Evolutionary conservation across 306 rosid species (phyloP).

Genomic region (Hylodesmum podocarpum): DNA sequence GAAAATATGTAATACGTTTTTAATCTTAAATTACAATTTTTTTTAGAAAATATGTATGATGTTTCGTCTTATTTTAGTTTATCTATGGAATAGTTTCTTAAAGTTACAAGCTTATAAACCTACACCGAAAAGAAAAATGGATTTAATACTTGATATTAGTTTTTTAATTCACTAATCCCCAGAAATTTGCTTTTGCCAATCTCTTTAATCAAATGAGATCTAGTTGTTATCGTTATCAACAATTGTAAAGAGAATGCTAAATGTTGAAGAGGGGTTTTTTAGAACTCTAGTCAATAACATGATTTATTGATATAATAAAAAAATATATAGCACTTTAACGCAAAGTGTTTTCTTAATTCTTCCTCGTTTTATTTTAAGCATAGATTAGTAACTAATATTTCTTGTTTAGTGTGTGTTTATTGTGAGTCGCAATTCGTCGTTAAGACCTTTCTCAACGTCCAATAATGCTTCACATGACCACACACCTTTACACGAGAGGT

Average conservation of each 20-base stretch:
- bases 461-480: conserved; percentile 68
- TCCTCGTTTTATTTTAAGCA: background rate
- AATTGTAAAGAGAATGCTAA: background rate
- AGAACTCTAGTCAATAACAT: background rate
- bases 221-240: background rate
- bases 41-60: background rate
- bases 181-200: background rate
- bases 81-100: background rate
- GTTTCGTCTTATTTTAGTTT: background rate
- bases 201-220: background rate
- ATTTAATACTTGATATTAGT: background rate
- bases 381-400: conserved; percentile 3
- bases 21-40: background rate
- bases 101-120: background rate
- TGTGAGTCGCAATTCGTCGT: conserved; percentile 33
- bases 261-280: background rate
- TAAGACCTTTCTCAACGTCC: conserved; percentile 59
- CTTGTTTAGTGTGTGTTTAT: conserved; percentile 27
- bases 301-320: background rate
- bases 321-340: background rate
- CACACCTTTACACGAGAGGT: conserved; percentile 49
- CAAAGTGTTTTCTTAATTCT: background rate
- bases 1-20: background rate
- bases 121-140: background rate
- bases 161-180: too few relatives aligned